Percentiles rank a stretch among this genome's conserved stretches.
Conservation (phyloP, 2,329 filamentous ascomycete species). For the Neurospora crassa region DNA sequence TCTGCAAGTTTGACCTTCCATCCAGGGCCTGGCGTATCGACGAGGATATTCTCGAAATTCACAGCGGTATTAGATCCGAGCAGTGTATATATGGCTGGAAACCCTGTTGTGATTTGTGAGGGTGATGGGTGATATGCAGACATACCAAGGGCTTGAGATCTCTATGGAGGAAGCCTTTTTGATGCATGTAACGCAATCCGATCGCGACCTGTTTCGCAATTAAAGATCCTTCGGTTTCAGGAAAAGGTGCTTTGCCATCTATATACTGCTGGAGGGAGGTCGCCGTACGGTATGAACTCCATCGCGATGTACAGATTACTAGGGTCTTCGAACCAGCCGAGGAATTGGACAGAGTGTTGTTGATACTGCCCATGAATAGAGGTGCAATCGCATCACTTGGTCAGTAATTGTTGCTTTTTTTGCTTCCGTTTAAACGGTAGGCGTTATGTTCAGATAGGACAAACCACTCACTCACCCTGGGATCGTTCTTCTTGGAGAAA, state of each 20-base stretch:
- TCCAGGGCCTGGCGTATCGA: background rate
- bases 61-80: background rate
- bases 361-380: background rate
- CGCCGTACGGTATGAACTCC: conserved; percentile 3
- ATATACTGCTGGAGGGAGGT: conserved; percentile 1
- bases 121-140: background rate
- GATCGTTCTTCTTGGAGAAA: background rate
- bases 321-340: conserved; percentile 4
- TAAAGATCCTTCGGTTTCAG: too few relatives aligned
- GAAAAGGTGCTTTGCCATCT: too few relatives aligned
- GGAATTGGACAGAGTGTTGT: conserved; percentile 2
- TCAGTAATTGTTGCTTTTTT: background rate
- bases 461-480: background rate
- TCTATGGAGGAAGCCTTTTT: conserved; percentile 4
- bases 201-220: background rate
- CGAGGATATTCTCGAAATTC: conserved; percentile 5
- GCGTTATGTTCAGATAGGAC: background rate
- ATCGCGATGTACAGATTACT: conserved; percentile 4
- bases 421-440: background rate
- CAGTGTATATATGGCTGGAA: background rate
- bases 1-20: conserved; percentile 8
- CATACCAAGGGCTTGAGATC: conserved; percentile 5
- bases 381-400: background rate
- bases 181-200: conserved; percentile 3
- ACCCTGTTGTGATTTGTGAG: background rate